Evolutionary conservation across 768 basidiomycete species (phyloP), one percentile per base, ranked within the genome.

Genomic region (Naganishia vaughanmartiniae): DNA sequence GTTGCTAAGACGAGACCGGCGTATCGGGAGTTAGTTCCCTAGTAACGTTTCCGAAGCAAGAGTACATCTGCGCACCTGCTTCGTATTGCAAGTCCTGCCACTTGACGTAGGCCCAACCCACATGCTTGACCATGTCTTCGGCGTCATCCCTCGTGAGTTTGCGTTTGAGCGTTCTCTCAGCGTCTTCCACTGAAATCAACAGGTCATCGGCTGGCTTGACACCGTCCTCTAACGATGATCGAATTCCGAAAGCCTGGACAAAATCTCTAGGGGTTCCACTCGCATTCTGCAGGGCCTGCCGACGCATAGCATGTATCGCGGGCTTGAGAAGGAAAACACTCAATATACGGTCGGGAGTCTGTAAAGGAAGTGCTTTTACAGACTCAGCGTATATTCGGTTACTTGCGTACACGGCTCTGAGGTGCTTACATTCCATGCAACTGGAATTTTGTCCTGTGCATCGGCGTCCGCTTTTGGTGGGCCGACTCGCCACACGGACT

Each of bases 81-180:
- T 95, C 90, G 72, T 98, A 96, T n/a, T 90, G 88, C 31, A 97
- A 84, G 72, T 93, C 93, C 54, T 87, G 84, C 95, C 95, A 98
- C 80, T 98, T 99, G 74, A 92, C 84, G 78, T 93, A 93, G 15
- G 86, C 87, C 89, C 90, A 93, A 24, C 87, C 84, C 39, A 95
- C 87, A 60, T 73, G 53, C 1, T 67, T 63, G 1, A 77, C 75
- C 10, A 76, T 51, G 54, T 85, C 80, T 46, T 86, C 83, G 33
- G 88, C 85, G 74, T 89, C 84, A 5, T 86, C 81, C 34, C 81
- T 76, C 12, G 77, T 76, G 7, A 92, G 81, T 3, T 76, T 76
- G n/a, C 79, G 66, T 42, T 83, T 79, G 66, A 80, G 83, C 24
- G 83, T 77, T 46, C 75, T 70, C 79, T 89, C 85, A 86, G 88